Percentiles rank a stretch among this genome's conserved stretches.
phyloP scores from a whole-genome alignment of 257 asterid species.

The Solanum phureja region DNA sequence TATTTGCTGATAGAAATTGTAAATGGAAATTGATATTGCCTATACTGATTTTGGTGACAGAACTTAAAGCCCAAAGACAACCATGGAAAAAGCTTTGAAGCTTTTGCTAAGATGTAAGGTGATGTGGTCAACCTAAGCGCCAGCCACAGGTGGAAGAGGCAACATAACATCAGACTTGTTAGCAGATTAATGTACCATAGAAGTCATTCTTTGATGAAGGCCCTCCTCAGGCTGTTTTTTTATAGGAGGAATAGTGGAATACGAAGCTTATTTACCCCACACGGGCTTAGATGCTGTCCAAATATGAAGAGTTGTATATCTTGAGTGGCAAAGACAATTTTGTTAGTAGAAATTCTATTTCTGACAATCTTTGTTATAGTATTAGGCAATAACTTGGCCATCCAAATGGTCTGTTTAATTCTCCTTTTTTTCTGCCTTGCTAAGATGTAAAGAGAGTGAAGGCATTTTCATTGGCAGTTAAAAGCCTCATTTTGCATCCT shows the following conservation, averaged over 20 bases:
- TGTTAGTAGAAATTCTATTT: not conserved
- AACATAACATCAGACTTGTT: not conserved
- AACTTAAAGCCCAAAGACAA: conserved; percentile 40
- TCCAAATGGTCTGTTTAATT: not conserved
- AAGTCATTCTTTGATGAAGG: not conserved
- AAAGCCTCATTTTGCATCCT: not conserved
- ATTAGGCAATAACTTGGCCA: not conserved
- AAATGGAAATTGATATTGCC: not conserved
- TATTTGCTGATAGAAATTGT: not conserved
- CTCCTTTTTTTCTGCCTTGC: not conserved
- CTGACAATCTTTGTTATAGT: not conserved
- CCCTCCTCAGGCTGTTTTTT: not conserved
- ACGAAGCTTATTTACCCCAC: not conserved
- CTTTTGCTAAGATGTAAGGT: conserved; percentile 43
- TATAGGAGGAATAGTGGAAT: not conserved
- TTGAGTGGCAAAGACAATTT: not conserved
- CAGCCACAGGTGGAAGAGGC: conserved; percentile 22
- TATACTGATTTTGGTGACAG: conserved; percentile 21
- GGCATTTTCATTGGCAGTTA: not conserved
- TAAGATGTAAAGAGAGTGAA: not conserved
- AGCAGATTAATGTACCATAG: not conserved
- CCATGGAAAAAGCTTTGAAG: conserved; percentile 57
- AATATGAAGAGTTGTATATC: not conserved
- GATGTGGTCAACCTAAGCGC: conserved; percentile 51
- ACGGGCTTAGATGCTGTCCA: not conserved